Evolutionary conservation across 1,284 basidiomycete genomes (phyloP).

Genomic region (Irpex sp.): DNA sequence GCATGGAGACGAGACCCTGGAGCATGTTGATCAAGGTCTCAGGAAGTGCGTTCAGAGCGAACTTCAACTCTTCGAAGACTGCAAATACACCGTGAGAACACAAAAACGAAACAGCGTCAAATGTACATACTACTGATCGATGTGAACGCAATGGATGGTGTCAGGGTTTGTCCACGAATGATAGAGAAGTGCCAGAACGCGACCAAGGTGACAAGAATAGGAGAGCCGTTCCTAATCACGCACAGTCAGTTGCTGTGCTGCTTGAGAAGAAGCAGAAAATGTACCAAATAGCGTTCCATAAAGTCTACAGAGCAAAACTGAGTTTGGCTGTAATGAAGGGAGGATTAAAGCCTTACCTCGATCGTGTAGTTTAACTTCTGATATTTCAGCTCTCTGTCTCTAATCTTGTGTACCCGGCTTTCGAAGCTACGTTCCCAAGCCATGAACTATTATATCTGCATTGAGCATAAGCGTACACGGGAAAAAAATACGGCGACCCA

Average conservation of each 20-base stretch:
- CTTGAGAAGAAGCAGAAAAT: neutral
- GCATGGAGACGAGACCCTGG: conserved; percentile 81
- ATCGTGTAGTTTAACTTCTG: conserved; percentile 85
- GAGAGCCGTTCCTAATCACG: conserved; percentile 59
- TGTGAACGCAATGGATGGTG: conserved; percentile 86
- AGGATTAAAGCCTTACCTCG: conserved; percentile 45
- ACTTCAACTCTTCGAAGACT: conserved; percentile 88
- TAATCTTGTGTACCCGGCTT: conserved; percentile 66
- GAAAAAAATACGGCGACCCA: conserved; percentile 19
- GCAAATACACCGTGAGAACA: conserved; percentile 11
- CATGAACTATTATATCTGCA: conserved; percentile 65
- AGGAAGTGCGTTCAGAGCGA: conserved; percentile 80
- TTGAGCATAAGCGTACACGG: neutral
- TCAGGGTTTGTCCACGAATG: conserved; percentile 62
- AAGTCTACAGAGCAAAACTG: conserved; percentile 31
- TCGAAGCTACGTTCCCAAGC: conserved; percentile 94
- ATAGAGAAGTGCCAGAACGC: conserved; percentile 85
- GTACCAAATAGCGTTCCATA: conserved; percentile 81
- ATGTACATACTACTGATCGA: conserved; percentile 43
- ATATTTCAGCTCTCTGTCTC: conserved; percentile 78
- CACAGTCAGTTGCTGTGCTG: neutral
- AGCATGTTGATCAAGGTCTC: conserved; percentile 88
- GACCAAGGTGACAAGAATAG: conserved; percentile 72
- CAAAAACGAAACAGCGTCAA: neutral
- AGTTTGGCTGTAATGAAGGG: neutral